Evolutionary conservation across 2,329 filamentous ascomycete genomes (phyloP).

Genomic region (Sporothrix pseudoabietina): DNA sequence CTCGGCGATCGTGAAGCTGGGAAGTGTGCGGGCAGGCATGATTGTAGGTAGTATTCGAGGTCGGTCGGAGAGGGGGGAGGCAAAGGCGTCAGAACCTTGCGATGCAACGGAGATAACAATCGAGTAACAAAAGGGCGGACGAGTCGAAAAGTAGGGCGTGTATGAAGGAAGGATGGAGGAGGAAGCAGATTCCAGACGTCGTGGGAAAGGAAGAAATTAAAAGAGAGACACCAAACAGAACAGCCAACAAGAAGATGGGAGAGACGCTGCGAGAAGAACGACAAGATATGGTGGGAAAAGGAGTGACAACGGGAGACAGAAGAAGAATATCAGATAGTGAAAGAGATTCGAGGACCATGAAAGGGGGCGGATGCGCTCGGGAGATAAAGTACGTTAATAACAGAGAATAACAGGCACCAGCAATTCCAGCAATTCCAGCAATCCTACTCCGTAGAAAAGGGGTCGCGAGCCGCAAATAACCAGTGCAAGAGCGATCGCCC

Average conservation of each 20-base stretch:
- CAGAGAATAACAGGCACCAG: neutral
- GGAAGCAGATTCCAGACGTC: neutral
- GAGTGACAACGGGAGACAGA: neutral
- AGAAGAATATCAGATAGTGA: too few relatives aligned
- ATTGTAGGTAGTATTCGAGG: neutral
- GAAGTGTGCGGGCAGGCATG: slow-evolving; percentile 82
- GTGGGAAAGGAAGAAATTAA: neutral
- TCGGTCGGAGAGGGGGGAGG: neutral
- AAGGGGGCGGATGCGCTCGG: slow-evolving; percentile 22
- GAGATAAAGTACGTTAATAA: neutral
- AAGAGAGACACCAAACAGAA: neutral
- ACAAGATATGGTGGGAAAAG: neutral
- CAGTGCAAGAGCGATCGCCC: neutral
- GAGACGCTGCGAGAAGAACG: neutral
- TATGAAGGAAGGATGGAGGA: neutral
- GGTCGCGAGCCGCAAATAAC: slow-evolving; percentile 6
- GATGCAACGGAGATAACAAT: neutral
- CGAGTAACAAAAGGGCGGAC: neutral
- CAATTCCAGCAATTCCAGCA: neutral
- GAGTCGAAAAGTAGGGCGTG: neutral
- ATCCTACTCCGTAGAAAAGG: neutral
- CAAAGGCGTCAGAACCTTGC: neutral
- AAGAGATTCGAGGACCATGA: neutral
- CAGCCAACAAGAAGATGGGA: neutral
- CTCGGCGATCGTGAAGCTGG: slow-evolving; percentile 78